Evolutionary conservation across 768 basidiomycete genomes (phyloP), one percentile per base, ranked within the genome.

Genomic region (Tubosaeta brunneosetosa): DNA sequence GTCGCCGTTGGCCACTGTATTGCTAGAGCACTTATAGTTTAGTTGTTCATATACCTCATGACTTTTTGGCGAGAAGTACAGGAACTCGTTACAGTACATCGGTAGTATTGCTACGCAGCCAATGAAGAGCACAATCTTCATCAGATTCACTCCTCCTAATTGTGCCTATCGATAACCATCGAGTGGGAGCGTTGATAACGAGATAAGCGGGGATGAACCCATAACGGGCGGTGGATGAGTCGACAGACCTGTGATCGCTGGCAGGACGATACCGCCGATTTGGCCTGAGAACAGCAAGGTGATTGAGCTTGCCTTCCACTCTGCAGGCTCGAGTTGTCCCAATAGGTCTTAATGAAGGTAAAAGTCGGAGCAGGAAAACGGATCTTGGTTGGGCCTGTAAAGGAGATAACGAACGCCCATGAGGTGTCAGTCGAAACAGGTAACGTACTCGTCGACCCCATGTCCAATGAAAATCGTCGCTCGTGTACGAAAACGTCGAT

Each of bases 101-200:
- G 59, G 52, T 58, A 61, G 55, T 69, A 66, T 52, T 58, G 61
- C 47, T 68, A 66, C 59, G 78, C 70, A 55, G 84, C 76, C 89
- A 92, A 78, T 93, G 90, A 52, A 87, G 89, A 63, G 81, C 89
- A 31, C 89, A 90, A 51, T 87, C 91, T 71, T 85, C 88, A 69
- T 87, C 86, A 72, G 88, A 90, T 66, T 82, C 79, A 25, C 29
- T 77, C 77, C 56, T 85, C 86, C 84, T 90, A 68, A 22, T 0
- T 62, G 56, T 47, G 50, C 53, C 52, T 33, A 64, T 64, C 52
- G 58, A 65, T 62, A 53, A 55, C 52, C 55, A 50, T 29, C 6
- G 29, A 29, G 29, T 29, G 29, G 29, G 29, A 29, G 29, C 29
- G 6, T 9, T 6, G 29, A 29, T 29, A 29, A 29, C 6, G 9